Base-by-base conservation (phyloP, 306 rosid genomes). In the Argentina anserina region DNA sequence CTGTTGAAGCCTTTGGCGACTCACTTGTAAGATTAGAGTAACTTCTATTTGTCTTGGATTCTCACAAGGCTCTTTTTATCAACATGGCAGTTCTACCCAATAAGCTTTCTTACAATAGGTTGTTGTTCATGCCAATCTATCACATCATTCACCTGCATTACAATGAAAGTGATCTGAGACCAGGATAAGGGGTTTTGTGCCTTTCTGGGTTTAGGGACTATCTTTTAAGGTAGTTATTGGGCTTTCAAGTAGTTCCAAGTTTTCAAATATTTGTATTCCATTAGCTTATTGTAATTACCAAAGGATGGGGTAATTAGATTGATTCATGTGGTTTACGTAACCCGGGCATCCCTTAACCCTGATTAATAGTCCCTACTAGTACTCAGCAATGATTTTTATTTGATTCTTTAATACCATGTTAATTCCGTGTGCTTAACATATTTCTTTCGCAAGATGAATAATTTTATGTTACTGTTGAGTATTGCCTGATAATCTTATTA, bases 1-100 rank as follows among this genome's bases (percentile, higher is more conserved):
- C 97, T 72, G 95, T 91, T 60, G 97, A 94, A 84, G 91, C 91
- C 77, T 81, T 84, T 41, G 91, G 96, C 9, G 86, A 94, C 80
- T 91, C 98, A 84, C 84, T 86, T 78, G 98, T 94, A 87, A 91
- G 98, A 78, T 78, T 34, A 34, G 34, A 40, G 42, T 20, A n/a
- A 67, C 67, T 36, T 65, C 31, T 56, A 26, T 28, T 31, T 80
- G 21, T n/a, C 66, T 47, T 43, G 52, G 58, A 41, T 26, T 59
- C 58, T 25, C 59, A 42, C 55, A 49, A 43, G 47, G 47, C 5
- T 31, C 39, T 59, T 68, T 28, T 50, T 42, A n/a, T 69, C 49
- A 53, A 8, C 56, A 4, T 39, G 67, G 26, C 37, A 76, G 7
- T 17, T 31, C 36, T 65, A 34, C 61, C 63, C 45, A 12, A 41